Evolutionary conservation across 148 eudicot genomes (phyloP), one percentile per base, ranked within the genome.

Genomic region (Rhododendron griersonianum): DNA sequence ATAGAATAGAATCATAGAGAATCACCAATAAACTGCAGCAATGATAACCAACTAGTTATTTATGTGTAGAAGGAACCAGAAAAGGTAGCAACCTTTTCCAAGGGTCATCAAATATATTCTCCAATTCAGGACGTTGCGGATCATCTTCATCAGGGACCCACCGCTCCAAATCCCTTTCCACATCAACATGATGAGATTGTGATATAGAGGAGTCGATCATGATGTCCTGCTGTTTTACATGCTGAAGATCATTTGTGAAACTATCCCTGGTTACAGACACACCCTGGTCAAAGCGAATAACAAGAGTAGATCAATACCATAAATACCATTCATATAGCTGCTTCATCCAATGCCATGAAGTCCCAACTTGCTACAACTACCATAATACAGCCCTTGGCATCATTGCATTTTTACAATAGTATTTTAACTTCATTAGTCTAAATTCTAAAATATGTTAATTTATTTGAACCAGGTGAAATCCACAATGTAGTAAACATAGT

Each of bases 81-180:
- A 30, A 78, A 77, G 78, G 67, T 87, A 87, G 83, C 86, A 89
- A 97, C 98, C 98, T 94, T 78, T 92, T 89, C 98, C 98, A 90
- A 76, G 91, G 91, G 51, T 92, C 90, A 85, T 94, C 95, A 89
- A 95, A 97, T 87, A 91, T 89, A 85, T 93, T 90, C 7, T 95
- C 98, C 92, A 95, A 86, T 81, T 94, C 98, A 16, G 96, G 93
- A 88, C 92, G 90, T 69, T 90, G 91, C 23, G 92, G 91, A 90
- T 88, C 92, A 89, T 91, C 92, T 74, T 87, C 95, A 88, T 97
- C 98, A 63, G 99, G 99, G 84, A 93, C 90, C 99, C 99, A 97
- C 47, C 90, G 98, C 87, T 83, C 96, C 90, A 97, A 89, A 89
- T 93, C 96, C 89, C 98, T 92, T 87, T 90, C 98, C 85, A 78